Base-by-base conservation (phyloP, 2,329 filamentous ascomycete species). In the Ophiostoma pallidulum region DNA sequence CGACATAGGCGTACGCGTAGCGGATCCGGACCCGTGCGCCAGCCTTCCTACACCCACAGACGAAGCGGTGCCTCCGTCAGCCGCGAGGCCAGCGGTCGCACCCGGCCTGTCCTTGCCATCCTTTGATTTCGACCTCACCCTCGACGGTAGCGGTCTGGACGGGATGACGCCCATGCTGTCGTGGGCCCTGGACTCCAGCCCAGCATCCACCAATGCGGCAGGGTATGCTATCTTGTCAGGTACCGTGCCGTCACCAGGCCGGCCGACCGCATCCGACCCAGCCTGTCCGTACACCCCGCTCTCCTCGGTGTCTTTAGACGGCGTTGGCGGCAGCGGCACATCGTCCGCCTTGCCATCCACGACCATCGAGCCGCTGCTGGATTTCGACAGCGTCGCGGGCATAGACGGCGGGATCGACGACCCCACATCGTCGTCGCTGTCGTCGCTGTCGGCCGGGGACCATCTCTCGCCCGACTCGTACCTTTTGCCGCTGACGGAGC, bases 401-500 rank as follows among this genome's bases (percentile, higher is more conserved):
- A 31, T 7, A 13, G n/a, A 18, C 9, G 19, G 29, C 28, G 14
- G 29, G 32, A 43, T 18, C 24, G 43, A 31, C 33, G 13, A 16
- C 24, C 29, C 22, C 7, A 6, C 18, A 14, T 9, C 36, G 9
- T n/a, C 28, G 8, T 29, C 45, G 18, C 36, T 13, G n/a, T 20
- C 33, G 10, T 16, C 18, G 13, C 42, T 36, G 8, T 41, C 42
- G 12, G 41, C 22, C 18, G 13, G n/a, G 5, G 46, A 44, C 26
- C 46, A 24, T 18, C 29, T 54, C 40, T 56, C 56, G 32, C 62
- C 67, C 1, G 74, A 77, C 57, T 73, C 70, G 40, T 72, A 69
- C 53, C 60, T 66, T 41, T 61, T 77, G 6, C 68, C 72, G 0
- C 58, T 76, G 10, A 62, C 67, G n/a, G 67, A 72, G 35, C 60